Conservation (phyloP, 1,139 yeast genomes). For the Debaryomyces udenii region DNA sequence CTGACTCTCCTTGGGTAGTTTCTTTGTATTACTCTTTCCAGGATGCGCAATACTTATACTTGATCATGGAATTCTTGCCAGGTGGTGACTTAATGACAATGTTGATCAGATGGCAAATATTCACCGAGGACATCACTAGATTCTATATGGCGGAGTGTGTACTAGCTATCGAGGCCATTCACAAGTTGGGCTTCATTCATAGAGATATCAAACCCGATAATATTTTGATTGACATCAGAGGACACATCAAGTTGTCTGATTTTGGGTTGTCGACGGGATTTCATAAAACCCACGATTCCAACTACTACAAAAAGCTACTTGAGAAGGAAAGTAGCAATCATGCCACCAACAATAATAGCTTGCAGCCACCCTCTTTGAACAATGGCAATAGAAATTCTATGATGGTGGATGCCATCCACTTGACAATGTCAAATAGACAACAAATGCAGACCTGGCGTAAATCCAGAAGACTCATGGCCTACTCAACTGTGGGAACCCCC, state of each 20-base stretch:
- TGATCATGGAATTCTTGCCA: constrained; percentile 83
- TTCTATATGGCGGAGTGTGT: constrained; percentile 89
- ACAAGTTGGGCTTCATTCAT: constrained; percentile 77
- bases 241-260: constrained; percentile 78
- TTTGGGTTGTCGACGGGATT: constrained; percentile 86
- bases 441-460: constrained; percentile 99
- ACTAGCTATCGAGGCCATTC: constrained; percentile 80
- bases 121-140: constrained; percentile 81
- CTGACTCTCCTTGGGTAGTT: constrained; percentile 88
- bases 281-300: constrained; percentile 83
- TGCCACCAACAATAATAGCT: constrained; percentile 19
- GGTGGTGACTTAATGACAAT: constrained; percentile 89
- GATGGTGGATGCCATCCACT: constrained; percentile 92
- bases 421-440: constrained; percentile 94
- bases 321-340: constrained; percentile 56
- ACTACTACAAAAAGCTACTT: constrained; percentile 70
- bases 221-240: constrained; percentile 75
- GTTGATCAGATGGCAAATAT: constrained; percentile 85
- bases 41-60: constrained; percentile 71
- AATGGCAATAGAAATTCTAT: constrained; percentile 64
- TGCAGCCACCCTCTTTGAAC: constrained; percentile 15
- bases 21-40: constrained; percentile 80
- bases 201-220: constrained; percentile 82
- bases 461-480: constrained; percentile 94
- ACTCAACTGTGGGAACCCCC: constrained; percentile 98